phyloP scores from a whole-genome alignment of 345 rosid genomes.

The Populus davidiana region DNA sequence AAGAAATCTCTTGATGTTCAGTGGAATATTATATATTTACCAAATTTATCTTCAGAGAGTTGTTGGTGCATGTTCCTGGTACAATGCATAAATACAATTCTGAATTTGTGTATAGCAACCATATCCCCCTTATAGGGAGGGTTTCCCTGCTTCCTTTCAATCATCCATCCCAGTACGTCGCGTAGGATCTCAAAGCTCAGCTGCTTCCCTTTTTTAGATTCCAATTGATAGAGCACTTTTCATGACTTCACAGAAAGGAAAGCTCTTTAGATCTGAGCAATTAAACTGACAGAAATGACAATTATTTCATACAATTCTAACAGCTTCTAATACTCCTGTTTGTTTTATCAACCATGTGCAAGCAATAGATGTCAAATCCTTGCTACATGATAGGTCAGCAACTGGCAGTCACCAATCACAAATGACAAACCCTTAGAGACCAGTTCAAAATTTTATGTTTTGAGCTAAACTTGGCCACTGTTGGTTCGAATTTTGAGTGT shows the following conservation, averaged over 20 bases:
- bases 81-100: background rate
- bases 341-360: background rate
- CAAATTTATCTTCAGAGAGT: background rate
- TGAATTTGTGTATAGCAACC: background rate
- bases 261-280: background rate
- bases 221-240: background rate
- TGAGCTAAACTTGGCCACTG: background rate
- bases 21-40: background rate
- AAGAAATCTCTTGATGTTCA: background rate
- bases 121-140: background rate
- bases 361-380: background rate
- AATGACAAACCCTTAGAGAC: background rate
- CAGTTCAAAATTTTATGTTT: constrained; percentile 2
- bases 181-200: background rate
- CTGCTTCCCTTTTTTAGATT: background rate
- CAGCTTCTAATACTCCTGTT: background rate
- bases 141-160: background rate
- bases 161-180: background rate
- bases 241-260: background rate
- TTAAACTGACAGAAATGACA: background rate
- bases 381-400: background rate
- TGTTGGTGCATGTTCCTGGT: background rate
- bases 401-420: background rate
- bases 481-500: background rate
- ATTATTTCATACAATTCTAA: background rate